A percentile compares a stretch with the other conserved stretches of the same genome.
phyloP scores from a whole-genome alignment of 2,329 filamentous ascomycete species.

The Trichophyton schoenleinii region DNA sequence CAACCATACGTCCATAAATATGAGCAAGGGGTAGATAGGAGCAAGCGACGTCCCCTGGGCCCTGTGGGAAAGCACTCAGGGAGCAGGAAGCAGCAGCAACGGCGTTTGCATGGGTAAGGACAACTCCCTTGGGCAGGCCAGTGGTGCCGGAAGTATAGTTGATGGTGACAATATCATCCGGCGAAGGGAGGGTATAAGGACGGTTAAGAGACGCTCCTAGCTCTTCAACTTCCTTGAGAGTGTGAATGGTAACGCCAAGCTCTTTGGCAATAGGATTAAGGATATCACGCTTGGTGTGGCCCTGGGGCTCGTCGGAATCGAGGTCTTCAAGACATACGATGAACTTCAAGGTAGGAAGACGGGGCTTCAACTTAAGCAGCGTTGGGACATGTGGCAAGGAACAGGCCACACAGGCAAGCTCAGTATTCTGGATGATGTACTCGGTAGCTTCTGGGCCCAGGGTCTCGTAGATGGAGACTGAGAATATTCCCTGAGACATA shows the following conservation, averaged over 20 bases:
- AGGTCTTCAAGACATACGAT: constrained; percentile 80
- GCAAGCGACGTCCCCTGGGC: constrained; percentile 52
- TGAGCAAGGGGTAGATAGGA: constrained; percentile 92
- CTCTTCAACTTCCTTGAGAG: constrained; percentile 67
- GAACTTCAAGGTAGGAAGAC: constrained; percentile 67
- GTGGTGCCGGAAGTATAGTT: constrained; percentile 56
- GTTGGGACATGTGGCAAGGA: constrained; percentile 70
- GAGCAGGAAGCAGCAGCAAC: constrained; percentile 57
- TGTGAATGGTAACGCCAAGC: constrained; percentile 64
- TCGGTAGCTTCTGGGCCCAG: constrained; percentile 82
- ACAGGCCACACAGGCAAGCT: constrained; percentile 60
- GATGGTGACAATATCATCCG: constrained; percentile 66
- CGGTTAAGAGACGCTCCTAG: constrained; percentile 60
- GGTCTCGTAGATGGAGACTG: constrained; percentile 92
- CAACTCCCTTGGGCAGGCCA: constrained; percentile 51
- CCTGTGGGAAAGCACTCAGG: constrained; percentile 42
- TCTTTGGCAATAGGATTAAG: constrained; percentile 62
- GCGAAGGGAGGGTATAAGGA: constrained; percentile 56
- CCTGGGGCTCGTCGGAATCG: constrained; percentile 61
- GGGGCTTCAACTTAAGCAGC: constrained; percentile 66
- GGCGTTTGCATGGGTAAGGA: constrained; percentile 67
- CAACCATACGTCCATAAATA: constrained; percentile 77
- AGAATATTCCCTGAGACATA: constrained; percentile 75
- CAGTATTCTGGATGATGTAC: constrained; percentile 88
- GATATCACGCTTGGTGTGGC: constrained; percentile 66